Evolutionary conservation across 441 rosid genomes (phyloP), one percentile per base, ranked within the genome.

Genomic region (Arabidopsis lyrata): DNA sequence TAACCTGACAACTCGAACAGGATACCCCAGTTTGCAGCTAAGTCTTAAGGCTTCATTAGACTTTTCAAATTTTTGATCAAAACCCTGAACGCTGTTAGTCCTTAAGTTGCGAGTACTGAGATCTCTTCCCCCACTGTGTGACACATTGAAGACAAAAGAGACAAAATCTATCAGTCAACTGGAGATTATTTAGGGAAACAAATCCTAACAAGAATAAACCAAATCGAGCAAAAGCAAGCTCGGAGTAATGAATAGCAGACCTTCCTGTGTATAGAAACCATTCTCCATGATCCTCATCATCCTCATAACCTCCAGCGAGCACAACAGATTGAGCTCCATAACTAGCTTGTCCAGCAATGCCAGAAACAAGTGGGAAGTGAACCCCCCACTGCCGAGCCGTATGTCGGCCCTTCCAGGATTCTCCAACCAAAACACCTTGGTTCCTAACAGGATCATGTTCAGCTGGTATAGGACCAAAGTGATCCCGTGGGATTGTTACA

Each of bases 241-340:
- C 14, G 8, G 8, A 62, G 32, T 9, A 6, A n/a, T 16, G 0
- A 34, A 41, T 78, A 53, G 27, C 81, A 38, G 70, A 94, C 99
- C 97, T 92, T 72, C 99, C 97, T 6, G 99, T 89, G 73, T 91
- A 92, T 5, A 90, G 84, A 52, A 92, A 90, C 95, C 97, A 94
- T 73, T 94, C 97, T 29, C 97, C 99, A 54, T 92, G 97, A 48
- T 94, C 99, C 75, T 90, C 91, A 13, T 94, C 97, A 62, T 94
- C 97, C 65, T 72, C 48, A 52, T 95, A 92, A 8, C 97, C 99
- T 67, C 93, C 93, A 20, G 94, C 89, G 47, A 95, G 92, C 5
- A 85, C 91, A 24, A 90, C 95, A 0, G 96, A 95, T 36, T 95
- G 97, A 60, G 97, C 82, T 70, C 97, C 97, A 75, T 84, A 74